Evolutionary conservation across 306 rosid species (phyloP).

Genomic region (Pterocarpus macrocarpus): DNA sequence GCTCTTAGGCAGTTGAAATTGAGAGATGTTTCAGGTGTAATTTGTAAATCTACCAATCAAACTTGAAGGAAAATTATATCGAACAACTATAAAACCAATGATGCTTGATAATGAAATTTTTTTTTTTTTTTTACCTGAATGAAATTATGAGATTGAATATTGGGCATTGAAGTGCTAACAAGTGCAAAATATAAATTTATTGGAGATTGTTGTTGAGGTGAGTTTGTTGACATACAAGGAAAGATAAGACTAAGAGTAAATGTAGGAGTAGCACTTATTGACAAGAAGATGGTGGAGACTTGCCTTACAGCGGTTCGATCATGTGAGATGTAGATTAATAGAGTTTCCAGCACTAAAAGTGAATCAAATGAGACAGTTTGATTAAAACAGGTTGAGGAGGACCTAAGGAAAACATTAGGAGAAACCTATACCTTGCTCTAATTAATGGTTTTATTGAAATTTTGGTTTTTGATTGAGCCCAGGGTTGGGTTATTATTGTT

Average conservation of each 20-base stretch:
- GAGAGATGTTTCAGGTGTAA: neutral
- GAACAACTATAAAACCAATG: neutral
- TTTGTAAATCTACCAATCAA: too few species aligned
- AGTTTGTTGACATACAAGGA: neutral
- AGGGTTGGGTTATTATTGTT: neutral
- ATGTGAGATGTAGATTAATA: neutral
- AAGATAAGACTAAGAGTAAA: neutral
- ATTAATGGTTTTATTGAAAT: neutral
- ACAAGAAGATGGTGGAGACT: neutral
- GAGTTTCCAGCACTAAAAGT: neutral
- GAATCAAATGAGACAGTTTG: neutral
- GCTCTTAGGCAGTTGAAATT: neutral
- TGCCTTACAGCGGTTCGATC: neutral
- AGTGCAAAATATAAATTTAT: neutral
- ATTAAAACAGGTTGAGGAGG: neutral
- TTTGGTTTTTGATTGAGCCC: neutral
- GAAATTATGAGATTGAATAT: neutral
- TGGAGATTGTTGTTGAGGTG: neutral
- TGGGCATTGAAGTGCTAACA: neutral
- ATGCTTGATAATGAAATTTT: neutral
- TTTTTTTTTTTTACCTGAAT: too few species aligned
- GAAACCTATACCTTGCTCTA: neutral
- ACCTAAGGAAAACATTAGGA: neutral
- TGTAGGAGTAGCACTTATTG: neutral
- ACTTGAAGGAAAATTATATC: too few species aligned